phyloP scores from a whole-genome alignment of 2,329 filamentous ascomycete species.

The Aureobasidium uvarum region DNA sequence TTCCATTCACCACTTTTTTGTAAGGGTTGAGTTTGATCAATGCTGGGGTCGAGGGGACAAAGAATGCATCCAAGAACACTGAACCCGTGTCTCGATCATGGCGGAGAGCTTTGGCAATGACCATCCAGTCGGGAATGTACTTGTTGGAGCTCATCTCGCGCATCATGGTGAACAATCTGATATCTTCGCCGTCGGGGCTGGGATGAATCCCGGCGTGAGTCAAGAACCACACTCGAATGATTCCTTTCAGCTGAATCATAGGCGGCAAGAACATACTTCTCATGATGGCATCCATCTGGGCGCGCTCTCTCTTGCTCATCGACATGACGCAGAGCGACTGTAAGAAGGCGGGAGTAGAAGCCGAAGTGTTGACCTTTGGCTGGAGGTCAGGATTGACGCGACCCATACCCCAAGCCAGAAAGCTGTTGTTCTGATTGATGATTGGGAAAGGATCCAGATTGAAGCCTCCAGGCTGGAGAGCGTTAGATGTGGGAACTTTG shows the following conservation, averaged over 20 bases:
- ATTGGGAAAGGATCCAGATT: constrained; percentile 33
- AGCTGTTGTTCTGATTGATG: constrained; percentile 26
- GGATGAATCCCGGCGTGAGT: not conserved
- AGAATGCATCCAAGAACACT: constrained; percentile 39
- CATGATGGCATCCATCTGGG: no score
- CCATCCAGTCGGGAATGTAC: not conserved
- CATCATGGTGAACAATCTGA: not conserved
- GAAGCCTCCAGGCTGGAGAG: constrained; percentile 29
- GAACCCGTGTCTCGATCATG: constrained; percentile 39
- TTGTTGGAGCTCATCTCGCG: constrained; percentile 12
- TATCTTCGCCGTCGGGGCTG: not conserved
- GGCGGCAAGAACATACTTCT: constrained; percentile 3
- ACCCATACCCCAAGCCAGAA: not conserved
- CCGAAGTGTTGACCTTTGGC: not conserved
- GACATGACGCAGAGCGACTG: constrained; percentile 19
- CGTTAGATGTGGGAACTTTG: constrained; percentile 31
- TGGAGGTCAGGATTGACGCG: constrained; percentile 16
- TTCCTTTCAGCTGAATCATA: constrained; percentile 25
- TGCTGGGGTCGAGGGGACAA: constrained; percentile 34
- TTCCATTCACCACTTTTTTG: not conserved
- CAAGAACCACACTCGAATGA: not conserved
- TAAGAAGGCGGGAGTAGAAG: constrained; percentile 20
- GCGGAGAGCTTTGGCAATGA: constrained; percentile 36
- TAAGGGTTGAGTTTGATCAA: constrained; percentile 23
- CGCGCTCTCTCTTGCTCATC: no score